phyloP scores from a whole-genome alignment of 257 asterid species.

The Linderniella brevidens region DNA sequence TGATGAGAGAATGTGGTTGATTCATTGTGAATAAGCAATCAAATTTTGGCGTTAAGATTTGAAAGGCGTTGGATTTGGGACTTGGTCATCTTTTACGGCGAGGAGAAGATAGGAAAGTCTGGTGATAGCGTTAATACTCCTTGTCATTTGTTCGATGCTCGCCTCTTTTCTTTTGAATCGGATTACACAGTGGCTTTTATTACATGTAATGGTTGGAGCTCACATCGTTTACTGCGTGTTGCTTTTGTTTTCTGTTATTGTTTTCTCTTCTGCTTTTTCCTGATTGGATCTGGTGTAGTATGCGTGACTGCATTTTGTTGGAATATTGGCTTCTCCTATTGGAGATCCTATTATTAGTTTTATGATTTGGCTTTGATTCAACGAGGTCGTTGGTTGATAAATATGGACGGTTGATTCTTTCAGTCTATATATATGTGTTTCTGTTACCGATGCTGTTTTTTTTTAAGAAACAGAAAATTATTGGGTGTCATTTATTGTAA shows the following conservation, averaged over 20 bases:
- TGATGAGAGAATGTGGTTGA: no score
- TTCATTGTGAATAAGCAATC: no score
- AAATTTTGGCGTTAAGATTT: conserved; percentile 11
- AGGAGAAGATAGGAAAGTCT: conserved; percentile 81
- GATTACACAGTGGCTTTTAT: conserved; percentile 62
- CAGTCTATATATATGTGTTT: no score
- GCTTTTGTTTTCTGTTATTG: background rate
- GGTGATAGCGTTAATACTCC: conserved; percentile 57
- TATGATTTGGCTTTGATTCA: no score
- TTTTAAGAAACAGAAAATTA: background rate
- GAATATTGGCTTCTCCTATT: no score
- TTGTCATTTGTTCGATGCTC: conserved; percentile 85
- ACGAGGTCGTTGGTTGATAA: no score
- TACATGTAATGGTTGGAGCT: conserved; percentile 16
- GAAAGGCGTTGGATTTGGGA: conserved; percentile 43
- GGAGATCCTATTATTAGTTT: no score
- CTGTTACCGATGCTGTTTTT: background rate
- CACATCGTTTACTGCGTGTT: background rate
- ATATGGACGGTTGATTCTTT: no score
- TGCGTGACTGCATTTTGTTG: no score
- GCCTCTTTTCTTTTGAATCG: conserved; percentile 69
- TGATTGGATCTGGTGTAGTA: conserved; percentile 15
- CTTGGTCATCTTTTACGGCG: conserved; percentile 31
- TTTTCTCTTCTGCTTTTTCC: conserved; percentile 2
- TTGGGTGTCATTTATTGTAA: background rate